Evolutionary conservation across 1,139 yeast genomes (phyloP), one percentile per base, ranked within the genome.

Genomic region (Debaryomyces singareniensis): DNA sequence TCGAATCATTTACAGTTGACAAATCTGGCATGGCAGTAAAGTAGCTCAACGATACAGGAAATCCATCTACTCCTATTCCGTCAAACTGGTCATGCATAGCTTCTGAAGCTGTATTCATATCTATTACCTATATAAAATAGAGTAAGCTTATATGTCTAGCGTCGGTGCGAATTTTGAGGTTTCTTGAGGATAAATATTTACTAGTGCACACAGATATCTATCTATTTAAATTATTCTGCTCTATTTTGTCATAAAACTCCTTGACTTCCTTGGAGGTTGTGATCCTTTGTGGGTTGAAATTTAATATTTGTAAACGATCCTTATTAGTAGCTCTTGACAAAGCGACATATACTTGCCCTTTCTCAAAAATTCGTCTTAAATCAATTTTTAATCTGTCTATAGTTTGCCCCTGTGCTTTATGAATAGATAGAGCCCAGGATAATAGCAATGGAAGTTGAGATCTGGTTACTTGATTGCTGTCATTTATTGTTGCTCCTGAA

Each of bases 331-430:
- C 96, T 57, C 98, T 71, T 23, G 95, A 84, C 22, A 89, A 63
- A 0, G 98, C 96, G 13, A 87, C 96, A 47, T 85, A 85, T 3
- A 82, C 91, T 47, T 85, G 95, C 10, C 95, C 95, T 29, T 75
- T 78, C 49, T 85, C 96, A 48, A 86, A 86, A 18, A 79, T 73
- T 40, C 68, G 71, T 18, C 69, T 61, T 33, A 86, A 58, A 45
- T 86, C 93, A 4, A 86, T 91, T 39, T 74, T 69, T n/a, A 86
- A 78, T 34, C 93, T 56, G 24, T 75, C 78, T 30, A 86, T 67
- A 0, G 96, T 84, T 57, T 86, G 96, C 2, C 96, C 96, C 55
- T 86, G 96, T 0, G 95, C 79, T 47, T 86, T 86, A 53, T 86
- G 96, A 31, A 86, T 86, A 0, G 95, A 84, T 45, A 86, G 57